Evolutionary conservation across 495 filamentous ascomycete species (phyloP).

Genomic region (Neurospora cerealis): DNA sequence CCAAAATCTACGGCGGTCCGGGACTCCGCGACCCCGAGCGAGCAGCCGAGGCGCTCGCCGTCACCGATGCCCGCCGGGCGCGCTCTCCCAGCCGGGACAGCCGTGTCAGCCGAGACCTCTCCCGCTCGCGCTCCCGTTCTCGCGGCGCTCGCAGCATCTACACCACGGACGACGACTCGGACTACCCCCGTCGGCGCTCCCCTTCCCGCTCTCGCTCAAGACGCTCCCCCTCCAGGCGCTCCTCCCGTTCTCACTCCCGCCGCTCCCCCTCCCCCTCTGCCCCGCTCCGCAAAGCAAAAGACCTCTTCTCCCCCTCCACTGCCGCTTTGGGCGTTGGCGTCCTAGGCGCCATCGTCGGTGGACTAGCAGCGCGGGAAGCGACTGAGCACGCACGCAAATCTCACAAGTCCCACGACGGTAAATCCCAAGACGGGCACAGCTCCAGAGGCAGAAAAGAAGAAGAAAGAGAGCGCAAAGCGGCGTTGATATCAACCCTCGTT

Average conservation of each 20-base stretch:
- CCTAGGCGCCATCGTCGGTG: conserved; percentile 35
- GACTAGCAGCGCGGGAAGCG: conserved; percentile 31
- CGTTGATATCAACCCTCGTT: conserved; percentile 30
- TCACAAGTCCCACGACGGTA: not conserved
- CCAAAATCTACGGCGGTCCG: not conserved
- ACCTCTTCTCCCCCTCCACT: conserved; percentile 25
- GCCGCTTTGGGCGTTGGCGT: conserved; percentile 33
- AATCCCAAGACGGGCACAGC: not conserved
- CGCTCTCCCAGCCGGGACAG: not conserved
- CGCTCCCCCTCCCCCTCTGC: not conserved
- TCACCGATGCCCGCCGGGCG: not conserved
- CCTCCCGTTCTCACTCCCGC: not conserved
- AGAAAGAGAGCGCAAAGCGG: not conserved
- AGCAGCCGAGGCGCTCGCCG: not conserved
- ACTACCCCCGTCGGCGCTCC: not conserved
- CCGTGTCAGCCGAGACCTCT: not conserved
- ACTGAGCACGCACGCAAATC: conserved; percentile 13
- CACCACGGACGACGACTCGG: not conserved
- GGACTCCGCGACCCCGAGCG: not conserved
- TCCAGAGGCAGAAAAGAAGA: conserved; percentile 1
- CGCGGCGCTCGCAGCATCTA: not conserved
- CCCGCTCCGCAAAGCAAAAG: not conserved
- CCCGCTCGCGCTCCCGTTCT: not conserved
- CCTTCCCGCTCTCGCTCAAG: not conserved
- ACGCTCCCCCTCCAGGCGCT: not conserved